phyloP scores from a whole-genome alignment of 208 protist species.

The Crithidia sp. region DNA sequence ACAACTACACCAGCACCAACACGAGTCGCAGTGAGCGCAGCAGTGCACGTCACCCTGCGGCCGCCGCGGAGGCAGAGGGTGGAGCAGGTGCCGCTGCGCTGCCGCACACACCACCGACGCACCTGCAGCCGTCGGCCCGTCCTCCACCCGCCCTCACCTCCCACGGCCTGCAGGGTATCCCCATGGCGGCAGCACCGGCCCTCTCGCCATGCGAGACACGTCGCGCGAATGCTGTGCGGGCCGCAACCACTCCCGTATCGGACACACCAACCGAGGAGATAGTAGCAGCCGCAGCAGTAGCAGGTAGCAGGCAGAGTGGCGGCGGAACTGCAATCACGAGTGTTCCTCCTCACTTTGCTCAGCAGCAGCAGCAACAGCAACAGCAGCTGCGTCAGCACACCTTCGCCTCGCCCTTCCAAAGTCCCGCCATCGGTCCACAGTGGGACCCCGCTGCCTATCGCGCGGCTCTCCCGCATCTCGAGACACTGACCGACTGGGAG shows the following conservation, averaged over 20 bases:
- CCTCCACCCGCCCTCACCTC: neutral
- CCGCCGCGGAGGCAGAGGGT: neutral
- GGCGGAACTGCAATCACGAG: too few species aligned
- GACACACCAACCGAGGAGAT: neutral
- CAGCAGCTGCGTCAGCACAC: neutral
- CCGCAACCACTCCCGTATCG: neutral
- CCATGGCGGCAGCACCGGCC: neutral
- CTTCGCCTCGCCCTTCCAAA: neutral
- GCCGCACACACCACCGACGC: too few species aligned
- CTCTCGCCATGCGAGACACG: neutral
- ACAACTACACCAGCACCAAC: too few species aligned
- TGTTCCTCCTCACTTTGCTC: neutral
- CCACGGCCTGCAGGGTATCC: neutral
- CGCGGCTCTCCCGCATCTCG: constrained; percentile 18
- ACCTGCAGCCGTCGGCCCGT: too few species aligned
- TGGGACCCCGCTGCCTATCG: neutral
- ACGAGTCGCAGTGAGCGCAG: too few species aligned
- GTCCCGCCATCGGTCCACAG: neutral
- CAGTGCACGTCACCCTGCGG: neutral
- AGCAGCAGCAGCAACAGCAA: neutral
- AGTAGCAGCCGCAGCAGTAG: neutral
- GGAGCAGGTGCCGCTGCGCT: neutral
- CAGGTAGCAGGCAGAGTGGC: neutral
- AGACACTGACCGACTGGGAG: constrained; percentile 28
- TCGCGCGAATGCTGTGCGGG: neutral